Evolutionary conservation across 345 rosid genomes (phyloP).

Genomic region (Trapa bicornis): DNA sequence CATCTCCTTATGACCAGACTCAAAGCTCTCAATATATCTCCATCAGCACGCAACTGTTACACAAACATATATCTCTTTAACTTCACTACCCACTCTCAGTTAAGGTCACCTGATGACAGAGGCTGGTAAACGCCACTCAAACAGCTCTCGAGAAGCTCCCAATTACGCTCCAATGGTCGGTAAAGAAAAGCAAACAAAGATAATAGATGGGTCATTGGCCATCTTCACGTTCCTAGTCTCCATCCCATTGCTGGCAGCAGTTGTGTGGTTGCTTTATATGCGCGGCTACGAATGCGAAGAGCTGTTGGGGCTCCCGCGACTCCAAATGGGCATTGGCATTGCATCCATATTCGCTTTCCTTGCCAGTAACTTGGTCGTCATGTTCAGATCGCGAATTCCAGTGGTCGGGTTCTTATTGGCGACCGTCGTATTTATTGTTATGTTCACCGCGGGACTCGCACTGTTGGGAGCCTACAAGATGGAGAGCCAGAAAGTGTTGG

Average conservation of each 20-base stretch:
- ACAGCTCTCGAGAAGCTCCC: not conserved
- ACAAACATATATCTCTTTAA: not conserved
- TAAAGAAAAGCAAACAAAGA: slow-evolving; percentile 14
- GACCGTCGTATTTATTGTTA: slow-evolving; percentile 37
- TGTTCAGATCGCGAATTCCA: slow-evolving; percentile 29
- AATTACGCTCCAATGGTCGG: not conserved
- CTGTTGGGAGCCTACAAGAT: slow-evolving; percentile 43
- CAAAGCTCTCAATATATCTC: not conserved
- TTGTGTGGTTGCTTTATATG: slow-evolving; percentile 57
- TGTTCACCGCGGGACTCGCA: slow-evolving; percentile 47
- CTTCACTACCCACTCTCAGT: not conserved
- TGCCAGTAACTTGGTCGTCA: slow-evolving; percentile 27
- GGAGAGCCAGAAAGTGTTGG: slow-evolving; percentile 35
- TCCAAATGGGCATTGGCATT: slow-evolving; percentile 34
- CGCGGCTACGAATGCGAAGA: slow-evolving; percentile 59
- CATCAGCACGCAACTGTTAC: too few species aligned
- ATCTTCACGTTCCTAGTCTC: slow-evolving; percentile 41
- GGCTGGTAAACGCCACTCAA: not conserved
- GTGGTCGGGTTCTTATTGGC: slow-evolving; percentile 39
- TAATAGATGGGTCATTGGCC: slow-evolving; percentile 22
- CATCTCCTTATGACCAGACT: not conserved
- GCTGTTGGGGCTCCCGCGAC: slow-evolving; percentile 40
- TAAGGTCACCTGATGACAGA: not conserved
- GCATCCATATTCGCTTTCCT: slow-evolving; percentile 40
- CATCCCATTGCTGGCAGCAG: slow-evolving; percentile 48